phyloP scores from a whole-genome alignment of 805 yeast genomes.

The Ogataea haglerorum region DNA sequence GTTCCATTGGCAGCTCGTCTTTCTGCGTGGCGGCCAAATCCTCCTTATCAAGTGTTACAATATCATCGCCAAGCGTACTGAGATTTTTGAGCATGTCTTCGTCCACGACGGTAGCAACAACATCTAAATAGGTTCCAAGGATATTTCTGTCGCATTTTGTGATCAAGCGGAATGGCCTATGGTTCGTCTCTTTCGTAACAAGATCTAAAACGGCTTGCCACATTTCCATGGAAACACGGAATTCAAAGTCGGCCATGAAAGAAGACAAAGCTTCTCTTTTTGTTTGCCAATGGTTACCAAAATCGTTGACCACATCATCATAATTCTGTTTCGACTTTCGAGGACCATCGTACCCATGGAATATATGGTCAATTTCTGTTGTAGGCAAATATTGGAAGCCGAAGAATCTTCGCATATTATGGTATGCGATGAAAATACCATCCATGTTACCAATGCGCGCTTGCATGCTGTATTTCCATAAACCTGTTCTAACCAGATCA shows the following conservation, averaged over 20 bases:
- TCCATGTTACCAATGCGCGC: constrained; percentile 97
- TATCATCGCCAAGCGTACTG: constrained; percentile 22
- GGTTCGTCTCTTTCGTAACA: constrained; percentile 32
- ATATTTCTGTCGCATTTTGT: constrained; percentile 10
- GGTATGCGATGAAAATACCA: constrained; percentile 91
- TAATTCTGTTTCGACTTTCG: constrained; percentile 9
- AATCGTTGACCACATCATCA: constrained; percentile 22
- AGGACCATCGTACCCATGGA: constrained; percentile 39
- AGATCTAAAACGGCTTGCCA: constrained; percentile 44
- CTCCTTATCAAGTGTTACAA: constrained; percentile 13
- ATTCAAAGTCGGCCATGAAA: constrained; percentile 63
- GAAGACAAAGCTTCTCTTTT: constrained; percentile 39
- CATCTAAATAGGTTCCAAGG: constrained; percentile 9
- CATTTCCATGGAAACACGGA: constrained; percentile 54
- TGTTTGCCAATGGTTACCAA: constrained; percentile 31
- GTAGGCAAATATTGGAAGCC: constrained; percentile 90
- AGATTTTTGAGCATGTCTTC: constrained; percentile 10
- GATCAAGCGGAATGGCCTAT: constrained; percentile 37
- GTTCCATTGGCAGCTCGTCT: constrained; percentile 17
- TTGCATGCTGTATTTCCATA: constrained; percentile 83
- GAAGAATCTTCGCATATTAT: constrained; percentile 73
- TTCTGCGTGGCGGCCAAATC: constrained; percentile 17
- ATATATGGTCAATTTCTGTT: constrained; percentile 60
- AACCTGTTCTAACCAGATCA: constrained; percentile 71
- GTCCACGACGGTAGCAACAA: constrained; percentile 19